phyloP scores from a whole-genome alignment of 208 protist species.

The Leishmania arabica region DNA sequence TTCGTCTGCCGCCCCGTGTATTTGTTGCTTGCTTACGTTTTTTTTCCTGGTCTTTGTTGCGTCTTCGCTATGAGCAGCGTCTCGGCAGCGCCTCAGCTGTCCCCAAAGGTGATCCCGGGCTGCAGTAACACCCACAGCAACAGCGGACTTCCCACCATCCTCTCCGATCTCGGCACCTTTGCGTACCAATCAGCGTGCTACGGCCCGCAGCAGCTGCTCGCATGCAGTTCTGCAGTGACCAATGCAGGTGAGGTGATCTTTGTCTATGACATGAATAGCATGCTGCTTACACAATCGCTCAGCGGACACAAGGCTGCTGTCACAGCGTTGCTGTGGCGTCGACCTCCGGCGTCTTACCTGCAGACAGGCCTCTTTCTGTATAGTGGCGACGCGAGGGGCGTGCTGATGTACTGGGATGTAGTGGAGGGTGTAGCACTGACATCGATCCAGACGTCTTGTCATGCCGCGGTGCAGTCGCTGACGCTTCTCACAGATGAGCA shows the following conservation, averaged over 20 bases:
- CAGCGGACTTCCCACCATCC: constrained; percentile 30
- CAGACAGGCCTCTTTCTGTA: constrained; percentile 71
- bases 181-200: constrained; percentile 63
- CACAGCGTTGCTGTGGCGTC: constrained; percentile 72
- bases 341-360: constrained; percentile 52
- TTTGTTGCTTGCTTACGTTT: background rate
- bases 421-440: constrained; percentile 60
- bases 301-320: constrained; percentile 54
- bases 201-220: constrained; percentile 70
- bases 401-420: constrained; percentile 80
- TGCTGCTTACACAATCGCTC: constrained; percentile 78
- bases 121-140: constrained; percentile 27
- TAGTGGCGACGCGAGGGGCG: constrained; percentile 53
- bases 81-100: constrained; percentile 14
- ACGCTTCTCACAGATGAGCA: constrained; percentile 54
- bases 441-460: constrained; percentile 48
- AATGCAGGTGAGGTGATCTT: constrained; percentile 53
- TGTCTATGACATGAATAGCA: constrained; percentile 79
- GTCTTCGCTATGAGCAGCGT: background rate
- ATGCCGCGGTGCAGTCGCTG: constrained; percentile 43
- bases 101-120: constrained; percentile 38
- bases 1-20: too few relatives aligned
- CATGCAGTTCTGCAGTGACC: constrained; percentile 51
- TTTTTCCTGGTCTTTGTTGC: background rate
- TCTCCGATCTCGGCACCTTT: constrained; percentile 29